Percentiles rank a stretch among this genome's conserved stretches.
Conservation (phyloP, 495 filamentous ascomycete genomes). For the Parmelia sp. region DNA sequence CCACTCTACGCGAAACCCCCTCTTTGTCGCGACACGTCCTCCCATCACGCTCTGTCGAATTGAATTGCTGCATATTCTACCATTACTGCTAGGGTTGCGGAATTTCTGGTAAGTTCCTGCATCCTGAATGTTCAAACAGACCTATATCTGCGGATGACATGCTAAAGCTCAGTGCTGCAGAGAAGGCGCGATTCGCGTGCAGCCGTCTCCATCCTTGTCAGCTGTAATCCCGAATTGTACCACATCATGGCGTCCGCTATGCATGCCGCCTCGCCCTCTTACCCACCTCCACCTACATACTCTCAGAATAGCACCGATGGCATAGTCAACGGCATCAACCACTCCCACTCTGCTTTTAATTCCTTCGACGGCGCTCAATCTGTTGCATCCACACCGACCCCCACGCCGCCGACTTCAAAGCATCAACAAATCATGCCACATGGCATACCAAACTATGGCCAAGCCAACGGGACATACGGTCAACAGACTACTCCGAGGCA, state of each 20-base stretch:
- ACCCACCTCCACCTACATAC: constrained; percentile 39
- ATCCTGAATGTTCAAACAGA: background rate
- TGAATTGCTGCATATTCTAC: constrained; percentile 8
- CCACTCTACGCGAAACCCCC: constrained; percentile 1
- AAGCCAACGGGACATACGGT: constrained; percentile 33
- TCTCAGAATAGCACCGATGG: constrained; percentile 41
- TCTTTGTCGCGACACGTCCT: constrained; percentile 17
- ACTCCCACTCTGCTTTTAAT: constrained; percentile 42
- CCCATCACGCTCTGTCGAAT: constrained; percentile 12
- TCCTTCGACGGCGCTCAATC: constrained; percentile 49
- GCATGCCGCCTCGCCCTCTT: constrained; percentile 36
- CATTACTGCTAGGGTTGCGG: background rate
- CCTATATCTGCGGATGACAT: background rate
- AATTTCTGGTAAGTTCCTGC: background rate
- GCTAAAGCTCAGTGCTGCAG: background rate
- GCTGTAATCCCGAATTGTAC: constrained; percentile 18
- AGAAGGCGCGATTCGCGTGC: constrained; percentile 15
- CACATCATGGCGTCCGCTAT: constrained; percentile 36
- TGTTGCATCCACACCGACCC: constrained; percentile 48
- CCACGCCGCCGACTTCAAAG: constrained; percentile 45
- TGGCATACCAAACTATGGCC: constrained; percentile 38
- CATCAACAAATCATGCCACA: constrained; percentile 42
- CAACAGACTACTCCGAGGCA: constrained; percentile 36
- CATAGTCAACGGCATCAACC: constrained; percentile 36
- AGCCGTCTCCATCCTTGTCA: constrained; percentile 16